Percentiles rank a stretch among this genome's conserved stretches.
phyloP scores from a whole-genome alignment of 2,329 filamentous ascomycete genomes.

The Pseudocercospora crystallina region DNA sequence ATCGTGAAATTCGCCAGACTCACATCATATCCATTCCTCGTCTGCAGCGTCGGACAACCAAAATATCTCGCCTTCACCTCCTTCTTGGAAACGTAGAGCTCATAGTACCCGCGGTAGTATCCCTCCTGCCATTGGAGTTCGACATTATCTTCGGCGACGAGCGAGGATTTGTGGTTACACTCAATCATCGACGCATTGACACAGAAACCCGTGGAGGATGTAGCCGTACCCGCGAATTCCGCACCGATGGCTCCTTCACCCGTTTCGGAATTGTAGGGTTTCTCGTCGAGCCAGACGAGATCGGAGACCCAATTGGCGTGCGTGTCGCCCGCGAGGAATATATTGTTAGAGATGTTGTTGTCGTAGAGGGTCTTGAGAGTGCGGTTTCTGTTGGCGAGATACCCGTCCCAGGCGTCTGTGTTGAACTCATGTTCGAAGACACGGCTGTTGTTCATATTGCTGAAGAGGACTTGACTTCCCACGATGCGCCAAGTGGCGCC shows the following conservation, averaged over 20 bases:
- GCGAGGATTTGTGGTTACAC: slow-evolving; percentile 48
- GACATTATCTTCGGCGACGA: slow-evolving; percentile 49
- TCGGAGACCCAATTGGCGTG: slow-evolving; percentile 59
- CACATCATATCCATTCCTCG: slow-evolving; percentile 62
- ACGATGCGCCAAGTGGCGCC: slow-evolving; percentile 68
- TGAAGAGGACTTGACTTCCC: slow-evolving; percentile 68
- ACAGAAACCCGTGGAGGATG: slow-evolving; percentile 57
- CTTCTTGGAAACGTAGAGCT: slow-evolving; percentile 58
- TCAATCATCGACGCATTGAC: slow-evolving; percentile 53
- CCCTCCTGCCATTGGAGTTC: slow-evolving; percentile 70
- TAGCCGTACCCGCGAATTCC: slow-evolving; percentile 62
- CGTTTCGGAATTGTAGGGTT: slow-evolving; percentile 40
- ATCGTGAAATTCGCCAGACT: slow-evolving; percentile 68
- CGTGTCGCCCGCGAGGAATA: slow-evolving; percentile 68
- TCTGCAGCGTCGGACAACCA: slow-evolving; percentile 59
- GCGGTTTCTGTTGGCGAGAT: slow-evolving; percentile 67
- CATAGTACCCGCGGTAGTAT: slow-evolving; percentile 71
- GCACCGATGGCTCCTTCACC: slow-evolving; percentile 44
- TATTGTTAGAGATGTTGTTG: slow-evolving; percentile 67
- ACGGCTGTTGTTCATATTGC: slow-evolving; percentile 48
- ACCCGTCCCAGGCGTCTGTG: slow-evolving; percentile 63
- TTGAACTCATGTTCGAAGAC: slow-evolving; percentile 43
- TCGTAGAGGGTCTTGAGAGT: slow-evolving; percentile 61
- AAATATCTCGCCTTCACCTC: slow-evolving; percentile 62
- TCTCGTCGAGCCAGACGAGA: slow-evolving; percentile 43